Evolutionary conservation across 2,329 filamentous ascomycete species (phyloP), one percentile per base, ranked within the genome.

Genomic region (Helminthosporium solani): DNA sequence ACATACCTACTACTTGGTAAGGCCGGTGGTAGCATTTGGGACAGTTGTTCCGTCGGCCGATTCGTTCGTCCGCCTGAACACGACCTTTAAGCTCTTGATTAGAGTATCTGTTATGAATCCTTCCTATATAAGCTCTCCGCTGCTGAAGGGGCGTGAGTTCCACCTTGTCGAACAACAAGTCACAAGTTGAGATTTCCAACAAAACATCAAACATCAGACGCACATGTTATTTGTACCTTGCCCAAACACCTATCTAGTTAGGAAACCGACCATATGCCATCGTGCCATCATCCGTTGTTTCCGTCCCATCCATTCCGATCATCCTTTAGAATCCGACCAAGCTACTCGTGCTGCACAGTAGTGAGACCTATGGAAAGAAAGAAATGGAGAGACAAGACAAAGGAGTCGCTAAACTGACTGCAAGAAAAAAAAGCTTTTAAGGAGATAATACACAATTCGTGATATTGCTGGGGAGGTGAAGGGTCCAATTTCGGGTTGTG

Each of bases 401-500:
- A 56, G 40, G 52, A 51, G 48, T 48, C 58, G 57, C 56, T 60
- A 55, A 53, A 52, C 47, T 55, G 49, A 57, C 51, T 43, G 43
- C 40, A 46, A 50, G 15, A 47, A 54, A 47, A 20, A 47, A 54
- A 40, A 48, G 49, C 54, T 66, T 67, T 65, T 63, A 51, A 54
- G 51, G 57, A 54, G 56, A 54, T 50, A 49, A 57, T 60, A 54
- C 56, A 61, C 52, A 47, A 49, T 40, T 49, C 50, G 46, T 42
- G 52, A 18, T 9, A 15, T 47, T 30, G 37, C 23, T 15, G 38
- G 28, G 45, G 43, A 46, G 50, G 50, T 7, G 27, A 30, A 33
- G 23, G 27, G 50, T 41, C 64, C 66, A 63, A 66, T 63, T 67
- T 50, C 54, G 47, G 51, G 54, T 54, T 52, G 52, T 54, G 49